phyloP scores from a whole-genome alignment of 2,329 filamentous ascomycete genomes.

The Pseudocercospora ulei region DNA sequence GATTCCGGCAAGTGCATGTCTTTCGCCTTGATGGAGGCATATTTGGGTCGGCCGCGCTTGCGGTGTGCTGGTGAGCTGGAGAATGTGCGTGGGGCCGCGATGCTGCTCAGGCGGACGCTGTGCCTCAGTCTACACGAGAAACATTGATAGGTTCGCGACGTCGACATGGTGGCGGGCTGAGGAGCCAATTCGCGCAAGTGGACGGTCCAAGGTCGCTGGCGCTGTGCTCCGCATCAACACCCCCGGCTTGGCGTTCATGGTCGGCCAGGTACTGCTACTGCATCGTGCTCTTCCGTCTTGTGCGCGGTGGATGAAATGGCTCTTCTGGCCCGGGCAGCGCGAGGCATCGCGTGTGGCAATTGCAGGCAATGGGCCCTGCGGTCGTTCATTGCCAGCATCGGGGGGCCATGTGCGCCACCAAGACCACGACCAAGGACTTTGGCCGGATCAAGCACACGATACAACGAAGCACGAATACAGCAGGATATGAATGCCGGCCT shows the following conservation, averaged over 20 bases:
- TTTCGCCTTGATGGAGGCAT: conserved; percentile 39
- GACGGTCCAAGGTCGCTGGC: conserved; percentile 7
- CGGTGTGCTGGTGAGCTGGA: conserved; percentile 36
- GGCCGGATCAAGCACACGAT: conserved; percentile 15
- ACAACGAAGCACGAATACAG: conserved; percentile 21
- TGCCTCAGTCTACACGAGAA: conserved; percentile 30
- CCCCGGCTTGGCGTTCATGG: conserved; percentile 6
- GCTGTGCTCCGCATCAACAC: conserved; percentile 4
- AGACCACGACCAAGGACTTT: conserved; percentile 22
- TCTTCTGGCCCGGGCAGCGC: conserved; percentile 16
- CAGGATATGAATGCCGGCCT: conserved; percentile 20
- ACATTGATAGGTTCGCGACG: conserved; percentile 29
- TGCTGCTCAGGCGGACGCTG: conserved; percentile 15
- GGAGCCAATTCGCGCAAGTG: not conserved
- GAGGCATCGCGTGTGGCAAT: conserved; percentile 18
- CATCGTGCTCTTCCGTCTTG: not conserved
- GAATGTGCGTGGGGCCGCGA: conserved; percentile 33
- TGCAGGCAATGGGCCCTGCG: conserved; percentile 28
- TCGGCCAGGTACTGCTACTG: not conserved
- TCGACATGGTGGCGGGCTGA: conserved; percentile 21
- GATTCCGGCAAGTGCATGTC: conserved; percentile 28
- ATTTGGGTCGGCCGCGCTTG: conserved; percentile 33
- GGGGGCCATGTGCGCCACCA: conserved; percentile 15
- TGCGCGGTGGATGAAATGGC: conserved; percentile 13
- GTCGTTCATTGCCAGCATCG: conserved; percentile 30